Percentiles rank a stretch among this genome's conserved stretches.
Conservation (phyloP, 2,329 filamentous ascomycete species). For the Stromatinia cepivora region DNA sequence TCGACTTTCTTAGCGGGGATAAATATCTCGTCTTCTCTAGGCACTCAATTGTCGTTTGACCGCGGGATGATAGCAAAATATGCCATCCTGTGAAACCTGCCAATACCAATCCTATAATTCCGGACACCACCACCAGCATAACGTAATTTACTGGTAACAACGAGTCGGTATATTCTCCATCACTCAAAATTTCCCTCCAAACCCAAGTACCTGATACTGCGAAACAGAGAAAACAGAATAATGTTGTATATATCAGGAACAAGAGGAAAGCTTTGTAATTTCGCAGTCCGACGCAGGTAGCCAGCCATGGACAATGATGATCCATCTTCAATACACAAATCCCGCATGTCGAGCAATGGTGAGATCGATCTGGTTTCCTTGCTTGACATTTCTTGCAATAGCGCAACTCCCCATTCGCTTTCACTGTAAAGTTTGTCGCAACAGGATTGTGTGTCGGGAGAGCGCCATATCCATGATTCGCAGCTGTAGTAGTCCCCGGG, state of each 20-base stretch:
- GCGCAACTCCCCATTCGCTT: conserved; percentile 79
- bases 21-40: conserved; percentile 95
- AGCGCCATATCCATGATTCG: conserved; percentile 69
- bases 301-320: conserved; percentile 97
- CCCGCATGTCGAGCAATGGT: conserved; percentile 94
- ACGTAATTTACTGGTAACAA: conserved; percentile 90
- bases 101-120: conserved; percentile 88
- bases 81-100: conserved; percentile 92
- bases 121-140: conserved; percentile 79
- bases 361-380: conserved; percentile 90
- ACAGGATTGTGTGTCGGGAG: conserved; percentile 67
- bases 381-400: conserved; percentile 98
- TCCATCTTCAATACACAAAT: conserved; percentile 99
- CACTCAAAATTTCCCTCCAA: conserved; percentile 75
- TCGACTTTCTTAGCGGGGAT: conserved; percentile 70
- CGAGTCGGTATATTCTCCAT: conserved; percentile 69
- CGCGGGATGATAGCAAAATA: conserved; percentile 73
- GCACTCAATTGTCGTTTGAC: conserved; percentile 93
- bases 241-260: conserved; percentile 83
- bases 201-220: conserved; percentile 78
- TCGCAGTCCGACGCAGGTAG: conserved; percentile 87
- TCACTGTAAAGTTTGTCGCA: conserved; percentile 83
- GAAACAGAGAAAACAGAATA: conserved; percentile 84
- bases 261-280: conserved; percentile 97
- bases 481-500: conserved; percentile 69